Evolutionary conservation across 306 rosid species (phyloP), one percentile per base, ranked within the genome.

Genomic region (Prunus armeniaca): DNA sequence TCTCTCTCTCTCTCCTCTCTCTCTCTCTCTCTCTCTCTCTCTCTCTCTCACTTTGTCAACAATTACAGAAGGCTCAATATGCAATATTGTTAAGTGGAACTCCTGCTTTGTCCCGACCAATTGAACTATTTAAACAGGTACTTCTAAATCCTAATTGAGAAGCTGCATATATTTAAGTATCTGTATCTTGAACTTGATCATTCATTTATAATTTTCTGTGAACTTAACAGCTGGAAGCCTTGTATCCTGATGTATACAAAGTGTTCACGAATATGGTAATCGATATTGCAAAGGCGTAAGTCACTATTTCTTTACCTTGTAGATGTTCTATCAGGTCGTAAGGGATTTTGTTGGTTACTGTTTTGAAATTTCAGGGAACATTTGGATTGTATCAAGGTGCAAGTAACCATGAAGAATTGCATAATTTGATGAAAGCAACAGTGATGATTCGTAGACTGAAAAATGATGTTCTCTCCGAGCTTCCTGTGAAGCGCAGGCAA

Each of bases 251-350:
- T 76, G 97, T 89, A 24, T 95, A 86, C 78, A 95, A 75, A 92
- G 72, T 71, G 97, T 95, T 69, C 98, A 90, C 47, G 97, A 92
- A 78, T 95, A 95, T 81, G 98, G 98, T 61, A 84, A 81, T 72
- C 93, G 96, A 68, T 95, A 95, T 79, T 95, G 98, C 93, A 89
- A 87, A 95, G 98, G 98, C 76, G 98, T 94, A 94, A 90, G 98
- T 83, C 71, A 71, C 79, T 61, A 49, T 81, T 38, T 65, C 75
- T 77, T 76, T 75, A 52, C 32, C 49, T 47, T 74, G 76, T 70
- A 65, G 45, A 19, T 79, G 12, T 47, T 60, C 76, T 18, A 22
- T 32, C 56, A 57, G 47, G 38, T 83, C 46, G 11, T 80, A 69
- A 56, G 67, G 34, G 74, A 52, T 30, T 47, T 34, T 58, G 41